These are phyloP conservation scores for Fusarium dlaminii DNA, from an alignment of 2,329 filamentous ascomycete genomes.

Conservation along the genomic window DNA sequence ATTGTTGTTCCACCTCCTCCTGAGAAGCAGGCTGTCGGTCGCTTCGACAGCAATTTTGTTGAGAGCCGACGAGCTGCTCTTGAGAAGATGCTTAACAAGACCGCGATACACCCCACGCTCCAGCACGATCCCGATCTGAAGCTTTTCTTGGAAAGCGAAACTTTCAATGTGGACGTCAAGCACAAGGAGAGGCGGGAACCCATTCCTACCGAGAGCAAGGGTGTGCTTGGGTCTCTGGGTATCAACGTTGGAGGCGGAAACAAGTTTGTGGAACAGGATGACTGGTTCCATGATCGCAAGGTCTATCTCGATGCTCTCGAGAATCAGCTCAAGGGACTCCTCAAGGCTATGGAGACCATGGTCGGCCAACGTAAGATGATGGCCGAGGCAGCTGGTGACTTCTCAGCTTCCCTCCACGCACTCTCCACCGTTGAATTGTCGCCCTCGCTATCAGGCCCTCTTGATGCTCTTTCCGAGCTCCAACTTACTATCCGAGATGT, in stretches of 20 bases:
- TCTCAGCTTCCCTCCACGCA: constrained; percentile 91
- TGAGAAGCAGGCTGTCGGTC: constrained; percentile 96
- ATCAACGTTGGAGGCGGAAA: constrained; percentile 78
- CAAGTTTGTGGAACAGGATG: constrained; percentile 98
- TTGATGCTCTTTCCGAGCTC: constrained; percentile 91
- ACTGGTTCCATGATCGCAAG: constrained; percentile 98
- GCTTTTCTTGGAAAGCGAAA: constrained; percentile 94
- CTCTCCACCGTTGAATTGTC: constrained; percentile 93
- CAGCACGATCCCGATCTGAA: constrained; percentile 95
- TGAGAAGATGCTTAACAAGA: constrained; percentile 98
- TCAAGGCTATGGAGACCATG: constrained; percentile 95
- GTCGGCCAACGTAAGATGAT: constrained; percentile 92
- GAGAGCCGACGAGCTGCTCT: constrained; percentile 90
- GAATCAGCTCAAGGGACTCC: constrained; percentile 85
- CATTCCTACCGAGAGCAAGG: constrained; percentile 88
- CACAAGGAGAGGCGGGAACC: constrained; percentile 95
- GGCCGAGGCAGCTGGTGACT: constrained; percentile 91
- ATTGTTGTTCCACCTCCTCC: constrained; percentile 95
- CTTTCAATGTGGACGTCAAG: constrained; percentile 96
- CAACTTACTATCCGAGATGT: constrained; percentile 94
- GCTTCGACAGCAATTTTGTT: constrained; percentile 97
- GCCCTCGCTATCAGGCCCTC: constrained; percentile 83
- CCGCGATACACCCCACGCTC: constrained; percentile 84
- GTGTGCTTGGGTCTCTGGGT: constrained; percentile 87
- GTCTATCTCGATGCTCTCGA: constrained; percentile 95